Base-by-base conservation (phyloP, 1,284 basidiomycete species). In the Taiwanofungus camphoratus region DNA sequence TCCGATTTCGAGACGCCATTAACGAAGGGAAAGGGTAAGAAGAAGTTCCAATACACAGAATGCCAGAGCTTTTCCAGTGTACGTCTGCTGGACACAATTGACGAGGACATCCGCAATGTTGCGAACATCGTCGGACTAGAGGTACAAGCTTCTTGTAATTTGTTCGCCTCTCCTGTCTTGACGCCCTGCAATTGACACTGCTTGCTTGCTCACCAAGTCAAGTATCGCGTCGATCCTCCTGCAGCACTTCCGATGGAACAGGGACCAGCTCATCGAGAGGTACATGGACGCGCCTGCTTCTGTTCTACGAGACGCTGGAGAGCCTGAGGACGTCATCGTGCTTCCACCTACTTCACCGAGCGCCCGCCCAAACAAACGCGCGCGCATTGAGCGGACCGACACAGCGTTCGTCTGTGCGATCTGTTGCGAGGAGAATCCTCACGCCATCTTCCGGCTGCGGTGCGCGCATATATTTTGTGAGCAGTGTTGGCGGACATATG, bases 191-290 rank as follows among this genome's bases (percentile, higher is more conserved):
- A 32, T 48, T 46, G 39, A 48, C 51, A 27, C 30, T 38, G 20
- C 18, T 30, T 30, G 23, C n/a, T 7, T 36, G 7, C 29, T 20
- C 33, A 26, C 20, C n/a, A 19, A 68, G 70, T 60, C 66, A 26
- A 68, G 65, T 12, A 72, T 74, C 15, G 77, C 77, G 1, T 74
- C 77, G 3, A 76, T 78, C 19, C 68, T 85, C 2, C 65, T 83
- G 1, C 71, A 79, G 9, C 73, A 81, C 55, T 82, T 77, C 60
- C 65, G 67, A 19, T 85, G 81, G 81, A 81, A 83, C 62, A 69
- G 73, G 41, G 82, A 85, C 56, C 73, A 73, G 42, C 70, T 83
- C 12, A 66, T 73, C 33, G 73, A 79, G 53, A 62, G 65, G 47
- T 80, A 71, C 57, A 74, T 75, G 67, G 76, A 74, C 36, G 69